phyloP scores from a whole-genome alignment of 768 basidiomycete genomes.

The Serendipita indica region DNA sequence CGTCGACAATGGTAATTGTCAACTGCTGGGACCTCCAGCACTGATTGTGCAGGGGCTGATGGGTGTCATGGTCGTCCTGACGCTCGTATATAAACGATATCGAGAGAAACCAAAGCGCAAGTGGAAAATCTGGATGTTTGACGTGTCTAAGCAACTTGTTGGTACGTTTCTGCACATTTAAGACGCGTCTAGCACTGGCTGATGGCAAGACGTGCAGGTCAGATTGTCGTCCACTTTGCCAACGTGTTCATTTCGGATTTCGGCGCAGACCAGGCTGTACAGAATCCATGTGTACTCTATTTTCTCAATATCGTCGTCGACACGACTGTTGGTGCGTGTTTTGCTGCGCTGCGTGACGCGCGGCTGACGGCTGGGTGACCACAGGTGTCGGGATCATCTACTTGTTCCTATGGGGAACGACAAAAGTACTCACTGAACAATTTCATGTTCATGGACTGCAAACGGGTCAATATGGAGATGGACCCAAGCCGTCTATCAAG shows the following conservation, averaged over 20 bases:
- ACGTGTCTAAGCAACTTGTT: constrained; percentile 81
- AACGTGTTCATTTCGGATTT: constrained; percentile 71
- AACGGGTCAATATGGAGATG: constrained; percentile 78
- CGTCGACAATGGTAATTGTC: constrained; percentile 31
- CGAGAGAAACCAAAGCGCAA: constrained; percentile 71
- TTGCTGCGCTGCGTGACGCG: background rate
- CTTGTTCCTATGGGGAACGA: constrained; percentile 47
- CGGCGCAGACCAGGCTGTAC: constrained; percentile 48
- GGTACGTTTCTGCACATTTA: constrained; percentile 21
- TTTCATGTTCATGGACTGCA: constrained; percentile 60
- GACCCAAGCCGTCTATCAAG: constrained; percentile 41
- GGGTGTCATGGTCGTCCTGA: constrained; percentile 81
- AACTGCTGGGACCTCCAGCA: constrained; percentile 34
- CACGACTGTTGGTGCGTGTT: constrained; percentile 64
- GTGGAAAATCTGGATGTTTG: constrained; percentile 94
- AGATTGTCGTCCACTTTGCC: constrained; percentile 62
- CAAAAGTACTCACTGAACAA: constrained; percentile 47
- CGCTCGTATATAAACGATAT: constrained; percentile 77
- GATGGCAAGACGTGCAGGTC: constrained; percentile 23
- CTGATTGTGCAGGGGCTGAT: constrained; percentile 66
- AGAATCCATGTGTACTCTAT: constrained; percentile 84
- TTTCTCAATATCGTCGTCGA: constrained; percentile 89
- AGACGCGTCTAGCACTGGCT: constrained; percentile 23
- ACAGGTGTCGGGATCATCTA: constrained; percentile 77
- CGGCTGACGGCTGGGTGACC: constrained; percentile 4